A percentile compares a stretch with the other conserved stretches of the same genome.
phyloP scores from a whole-genome alignment of 345 rosid genomes.

The Microcos paniculata region DNA sequence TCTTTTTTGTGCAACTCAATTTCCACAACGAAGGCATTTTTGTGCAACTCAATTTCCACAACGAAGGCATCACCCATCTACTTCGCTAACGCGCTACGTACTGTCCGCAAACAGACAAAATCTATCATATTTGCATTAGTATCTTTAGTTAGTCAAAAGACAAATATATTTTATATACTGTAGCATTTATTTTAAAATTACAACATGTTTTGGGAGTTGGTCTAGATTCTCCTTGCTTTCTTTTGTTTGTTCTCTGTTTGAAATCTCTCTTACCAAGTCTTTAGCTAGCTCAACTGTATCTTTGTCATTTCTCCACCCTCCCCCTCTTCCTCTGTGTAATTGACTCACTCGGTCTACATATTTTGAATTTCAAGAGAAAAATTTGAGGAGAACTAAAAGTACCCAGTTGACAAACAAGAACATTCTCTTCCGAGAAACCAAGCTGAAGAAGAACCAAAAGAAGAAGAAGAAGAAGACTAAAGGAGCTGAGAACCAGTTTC shows the following conservation, averaged over 20 bases:
- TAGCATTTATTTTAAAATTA: not conserved
- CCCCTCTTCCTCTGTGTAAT: constrained; percentile 19
- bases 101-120: not conserved
- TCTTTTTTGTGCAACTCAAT: not conserved
- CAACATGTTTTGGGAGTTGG: constrained; percentile 1
- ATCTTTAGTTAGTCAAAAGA: constrained; percentile 1
- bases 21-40: not conserved
- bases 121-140: not conserved
- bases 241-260: constrained; percentile 1
- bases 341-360: not conserved
- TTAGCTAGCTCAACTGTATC: constrained; percentile 31
- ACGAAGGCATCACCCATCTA: not conserved
- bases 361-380: constrained; percentile 6
- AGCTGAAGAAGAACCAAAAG: not conserved
- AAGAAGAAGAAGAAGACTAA: not conserved
- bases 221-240: constrained; percentile 31
- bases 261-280: constrained; percentile 12
- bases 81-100: not conserved
- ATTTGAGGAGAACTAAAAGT: not conserved
- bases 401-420: not conserved
- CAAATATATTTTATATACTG: not conserved
- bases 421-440: not conserved
- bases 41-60: not conserved
- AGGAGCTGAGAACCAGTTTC: not conserved
- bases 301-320: constrained; percentile 31